Conservation (phyloP, 2,329 filamentous ascomycete species). For the Erysiphe pisi region DNA sequence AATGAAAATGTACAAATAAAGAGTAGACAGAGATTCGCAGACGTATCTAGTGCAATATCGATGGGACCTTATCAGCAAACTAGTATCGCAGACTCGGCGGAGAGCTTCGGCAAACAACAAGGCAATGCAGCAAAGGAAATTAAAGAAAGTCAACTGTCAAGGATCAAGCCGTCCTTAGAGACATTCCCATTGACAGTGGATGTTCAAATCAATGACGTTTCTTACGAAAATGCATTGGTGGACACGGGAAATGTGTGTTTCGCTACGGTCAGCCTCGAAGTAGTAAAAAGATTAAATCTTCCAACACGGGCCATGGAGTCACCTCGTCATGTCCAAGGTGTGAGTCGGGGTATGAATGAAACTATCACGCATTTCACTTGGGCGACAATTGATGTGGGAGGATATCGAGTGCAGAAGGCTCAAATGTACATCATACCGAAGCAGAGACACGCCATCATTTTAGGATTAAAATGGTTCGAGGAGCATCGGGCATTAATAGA, state of each 20-base stretch:
- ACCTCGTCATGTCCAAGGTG: neutral
- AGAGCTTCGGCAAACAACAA: too few species aligned
- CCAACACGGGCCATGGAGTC: neutral
- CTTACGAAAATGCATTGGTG: neutral
- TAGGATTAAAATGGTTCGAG: neutral
- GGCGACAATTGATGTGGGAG: conserved; percentile 5
- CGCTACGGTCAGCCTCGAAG: neutral
- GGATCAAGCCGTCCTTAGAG: neutral
- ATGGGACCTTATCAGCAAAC: too few species aligned
- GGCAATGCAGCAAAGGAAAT: too few species aligned
- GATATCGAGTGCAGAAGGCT: neutral
- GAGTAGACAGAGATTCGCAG: too few species aligned
- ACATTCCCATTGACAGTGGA: neutral
- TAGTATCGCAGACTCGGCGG: too few species aligned
- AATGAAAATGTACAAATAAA: too few species aligned
- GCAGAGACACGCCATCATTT: neutral
- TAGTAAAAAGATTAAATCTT: neutral
- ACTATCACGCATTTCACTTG: neutral
- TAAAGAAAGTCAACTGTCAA: too few species aligned
- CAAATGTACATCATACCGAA: conserved; percentile 4
- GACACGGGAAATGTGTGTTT: neutral
- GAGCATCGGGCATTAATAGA: neutral
- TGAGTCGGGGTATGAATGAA: neutral
- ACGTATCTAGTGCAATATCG: too few species aligned
- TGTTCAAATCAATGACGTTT: neutral